Evolutionary conservation across 2,329 filamentous ascomycete genomes (phyloP).

Genomic region (Aspergillus piperis): DNA sequence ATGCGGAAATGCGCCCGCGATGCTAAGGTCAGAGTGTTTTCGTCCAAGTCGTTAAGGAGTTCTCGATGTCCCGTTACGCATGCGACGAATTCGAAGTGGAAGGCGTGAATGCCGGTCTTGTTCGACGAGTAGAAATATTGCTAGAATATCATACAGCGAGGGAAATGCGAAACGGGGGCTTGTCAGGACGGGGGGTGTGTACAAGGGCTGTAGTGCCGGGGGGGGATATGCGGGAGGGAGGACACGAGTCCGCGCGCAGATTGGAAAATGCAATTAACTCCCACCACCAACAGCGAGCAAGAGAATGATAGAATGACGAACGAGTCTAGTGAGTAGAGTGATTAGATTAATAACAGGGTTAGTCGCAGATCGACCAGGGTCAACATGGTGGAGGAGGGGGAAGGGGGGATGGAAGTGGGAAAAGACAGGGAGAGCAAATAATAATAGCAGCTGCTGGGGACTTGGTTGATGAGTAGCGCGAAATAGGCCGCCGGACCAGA

Average conservation of each 20-base stretch:
- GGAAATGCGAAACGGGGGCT: conserved; percentile 1
- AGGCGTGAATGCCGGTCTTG: conserved; percentile 4
- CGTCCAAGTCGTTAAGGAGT: conserved; percentile 11
- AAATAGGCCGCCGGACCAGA: neutral
- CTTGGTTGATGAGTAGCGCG: neutral
- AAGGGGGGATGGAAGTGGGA: neutral
- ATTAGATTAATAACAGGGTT: conserved; percentile 14
- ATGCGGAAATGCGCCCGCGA: conserved; percentile 12
- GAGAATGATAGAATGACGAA: neutral
- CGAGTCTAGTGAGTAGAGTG: conserved; percentile 10
- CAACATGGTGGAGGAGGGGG: conserved; percentile 10
- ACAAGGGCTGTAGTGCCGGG: conserved; percentile 10
- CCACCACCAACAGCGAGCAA: conserved; percentile 9
- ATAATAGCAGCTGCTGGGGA: neutral
- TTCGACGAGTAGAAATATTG: conserved; percentile 8
- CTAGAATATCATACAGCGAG: conserved; percentile 4
- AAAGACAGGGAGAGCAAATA: neutral
- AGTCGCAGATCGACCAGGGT: conserved; percentile 12
- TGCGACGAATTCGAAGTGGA: conserved; percentile 5
- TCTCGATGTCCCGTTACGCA: conserved; percentile 13
- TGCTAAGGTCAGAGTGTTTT: conserved; percentile 13
- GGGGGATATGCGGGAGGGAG: conserved; percentile 1
- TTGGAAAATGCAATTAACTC: conserved; percentile 12
- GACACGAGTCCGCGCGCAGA: conserved; percentile 18
- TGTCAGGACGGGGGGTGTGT: conserved; percentile 2